These are phyloP conservation scores for Cochlearia excelsa DNA, from an alignment of 345 rosid species.

Conservation along the genomic window DNA sequence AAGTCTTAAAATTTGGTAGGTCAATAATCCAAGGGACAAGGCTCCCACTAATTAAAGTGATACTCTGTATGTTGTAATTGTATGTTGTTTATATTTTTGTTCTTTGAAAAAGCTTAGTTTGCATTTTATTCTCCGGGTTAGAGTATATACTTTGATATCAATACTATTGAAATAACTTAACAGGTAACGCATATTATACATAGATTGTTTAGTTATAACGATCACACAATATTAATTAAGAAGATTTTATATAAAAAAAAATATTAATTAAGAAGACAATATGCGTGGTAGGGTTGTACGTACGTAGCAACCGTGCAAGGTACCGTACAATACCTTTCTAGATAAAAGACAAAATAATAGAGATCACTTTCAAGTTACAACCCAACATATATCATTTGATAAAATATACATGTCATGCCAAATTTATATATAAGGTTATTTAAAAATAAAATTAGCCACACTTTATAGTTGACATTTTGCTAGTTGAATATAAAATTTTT, in stretches of 20 bases:
- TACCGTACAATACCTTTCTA: neutral
- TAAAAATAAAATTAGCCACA: too few relatives aligned
- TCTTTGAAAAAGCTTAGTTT: neutral
- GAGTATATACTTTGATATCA: slow-evolving; percentile 3
- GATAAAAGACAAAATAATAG: neutral
- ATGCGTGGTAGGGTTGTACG: neutral
- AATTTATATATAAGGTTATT: too few relatives aligned
- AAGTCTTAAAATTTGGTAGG: neutral
- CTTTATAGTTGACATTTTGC: neutral
- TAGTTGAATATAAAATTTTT: too few relatives aligned
- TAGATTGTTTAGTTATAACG: neutral
- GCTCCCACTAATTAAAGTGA: slow-evolving; percentile 17
- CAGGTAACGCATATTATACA: neutral
- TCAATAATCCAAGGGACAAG: slow-evolving; percentile 11
- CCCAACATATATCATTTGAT: neutral
- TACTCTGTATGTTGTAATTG: neutral
- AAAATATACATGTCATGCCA: neutral
- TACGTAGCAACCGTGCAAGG: neutral
- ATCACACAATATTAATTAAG: neutral
- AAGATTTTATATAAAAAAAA: too few relatives aligned
- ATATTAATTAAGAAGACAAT: slow-evolving; percentile 4
- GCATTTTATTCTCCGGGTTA: slow-evolving; percentile 1
- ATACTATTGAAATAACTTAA: slow-evolving; percentile 1
- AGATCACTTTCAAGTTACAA: slow-evolving; percentile 15
- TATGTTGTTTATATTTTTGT: neutral